Evolutionary conservation across 2,329 filamentous ascomycete species (phyloP).

Genomic region (Scytalidium sp.): DNA sequence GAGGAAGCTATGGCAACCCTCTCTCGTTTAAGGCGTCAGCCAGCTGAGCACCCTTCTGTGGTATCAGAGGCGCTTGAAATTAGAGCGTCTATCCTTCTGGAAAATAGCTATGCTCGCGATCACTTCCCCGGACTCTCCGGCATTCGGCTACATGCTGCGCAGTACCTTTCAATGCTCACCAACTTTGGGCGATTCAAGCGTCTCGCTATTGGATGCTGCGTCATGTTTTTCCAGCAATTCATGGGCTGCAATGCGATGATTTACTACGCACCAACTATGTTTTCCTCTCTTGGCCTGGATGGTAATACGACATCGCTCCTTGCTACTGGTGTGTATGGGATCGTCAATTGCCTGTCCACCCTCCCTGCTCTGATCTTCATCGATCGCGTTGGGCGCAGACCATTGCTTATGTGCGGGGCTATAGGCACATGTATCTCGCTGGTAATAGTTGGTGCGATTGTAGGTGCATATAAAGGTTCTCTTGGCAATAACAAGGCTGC

Average conservation of each 20-base stretch:
- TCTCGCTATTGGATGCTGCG: constrained; percentile 15
- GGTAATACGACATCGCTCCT: constrained; percentile 45
- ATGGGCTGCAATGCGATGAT: constrained; percentile 23
- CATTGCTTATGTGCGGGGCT: constrained; percentile 39
- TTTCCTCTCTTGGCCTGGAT: constrained; percentile 38
- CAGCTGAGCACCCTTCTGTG: constrained; percentile 45
- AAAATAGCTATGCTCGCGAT: constrained; percentile 48
- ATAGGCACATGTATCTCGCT: constrained; percentile 50
- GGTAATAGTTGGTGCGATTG: constrained; percentile 52
- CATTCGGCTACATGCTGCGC: constrained; percentile 9
- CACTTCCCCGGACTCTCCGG: constrained; percentile 38
- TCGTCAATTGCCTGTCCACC: constrained; percentile 48
- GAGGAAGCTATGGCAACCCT: constrained; percentile 49
- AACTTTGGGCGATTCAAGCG: constrained; percentile 16
- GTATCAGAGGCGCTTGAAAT: constrained; percentile 57
- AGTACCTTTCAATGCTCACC: constrained; percentile 16
- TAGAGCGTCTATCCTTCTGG: constrained; percentile 55
- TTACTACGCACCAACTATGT: constrained; percentile 44
- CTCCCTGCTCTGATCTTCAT: constrained; percentile 33
- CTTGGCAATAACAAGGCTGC: constrained; percentile 45
- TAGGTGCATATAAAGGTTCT: constrained; percentile 43
- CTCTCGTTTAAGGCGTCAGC: constrained; percentile 44
- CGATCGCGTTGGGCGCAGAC: constrained; percentile 31
- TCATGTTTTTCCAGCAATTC: constrained; percentile 32
- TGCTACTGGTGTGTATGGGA: constrained; percentile 56